A percentile compares a stretch with the other conserved stretches of the same genome.
These are phyloP conservation scores for Prunus padus DNA, from an alignment of 306 rosid species.

Conservation along the genomic window DNA sequence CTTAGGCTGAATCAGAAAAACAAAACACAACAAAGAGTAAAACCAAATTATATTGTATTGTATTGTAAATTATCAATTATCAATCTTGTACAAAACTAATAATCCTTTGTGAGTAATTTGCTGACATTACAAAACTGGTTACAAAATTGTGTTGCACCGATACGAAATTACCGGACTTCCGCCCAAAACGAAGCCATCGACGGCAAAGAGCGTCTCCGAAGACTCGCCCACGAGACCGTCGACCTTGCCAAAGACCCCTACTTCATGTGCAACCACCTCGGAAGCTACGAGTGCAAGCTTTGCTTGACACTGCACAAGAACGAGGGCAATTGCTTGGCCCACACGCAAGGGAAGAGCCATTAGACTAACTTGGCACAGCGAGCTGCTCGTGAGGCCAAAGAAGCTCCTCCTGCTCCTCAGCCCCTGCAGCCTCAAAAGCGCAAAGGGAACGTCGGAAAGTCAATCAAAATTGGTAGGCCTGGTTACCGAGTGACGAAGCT, in stretches of 20 bases:
- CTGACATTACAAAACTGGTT: no score
- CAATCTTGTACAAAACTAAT: no score
- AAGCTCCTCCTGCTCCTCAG: constrained; percentile 68
- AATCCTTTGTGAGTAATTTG: no score
- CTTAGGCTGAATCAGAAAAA: no score
- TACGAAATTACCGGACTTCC: no score
- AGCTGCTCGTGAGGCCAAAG: constrained; percentile 95
- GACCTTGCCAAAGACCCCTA: constrained; percentile 97
- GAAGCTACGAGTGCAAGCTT: constrained; percentile 93
- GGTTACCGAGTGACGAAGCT: constrained; percentile 93
- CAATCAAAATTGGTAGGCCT: constrained; percentile 97
- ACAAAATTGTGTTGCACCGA: no score
- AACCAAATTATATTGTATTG: no score
- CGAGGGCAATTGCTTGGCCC: constrained; percentile 96
- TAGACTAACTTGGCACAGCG: constrained; percentile 91
- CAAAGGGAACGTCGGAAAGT: constrained; percentile 67
- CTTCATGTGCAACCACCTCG: constrained; percentile 96
- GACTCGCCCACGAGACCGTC: constrained; percentile 86
- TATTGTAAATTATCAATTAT: no score
- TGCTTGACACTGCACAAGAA: constrained; percentile 90
- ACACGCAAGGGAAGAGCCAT: constrained; percentile 93
- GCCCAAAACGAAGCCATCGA: constrained; percentile 96
- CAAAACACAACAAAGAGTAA: no score
- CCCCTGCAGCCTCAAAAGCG: constrained; percentile 92
- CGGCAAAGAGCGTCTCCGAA: constrained; percentile 92